These are phyloP conservation scores for Lecanicillium sp. DNA, from an alignment of 2,329 filamentous ascomycete genomes.

Conservation along the genomic window DNA sequence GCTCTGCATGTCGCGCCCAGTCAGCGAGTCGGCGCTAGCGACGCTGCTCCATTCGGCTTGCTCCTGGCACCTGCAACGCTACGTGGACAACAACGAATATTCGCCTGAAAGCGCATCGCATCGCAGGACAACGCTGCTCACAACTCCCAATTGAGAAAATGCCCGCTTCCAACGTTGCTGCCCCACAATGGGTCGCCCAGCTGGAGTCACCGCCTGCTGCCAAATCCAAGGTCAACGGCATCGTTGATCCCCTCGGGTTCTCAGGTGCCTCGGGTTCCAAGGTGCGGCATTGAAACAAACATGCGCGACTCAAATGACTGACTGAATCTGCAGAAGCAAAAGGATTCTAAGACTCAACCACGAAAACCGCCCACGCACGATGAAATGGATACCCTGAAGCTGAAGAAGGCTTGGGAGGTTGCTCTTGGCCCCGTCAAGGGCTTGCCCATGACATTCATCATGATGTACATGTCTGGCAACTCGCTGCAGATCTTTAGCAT, in stretches of 20 bases:
- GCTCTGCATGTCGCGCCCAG: neutral
- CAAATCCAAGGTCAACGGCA: conserved; percentile 57
- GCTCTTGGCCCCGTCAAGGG: conserved; percentile 89
- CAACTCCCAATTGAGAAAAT: conserved; percentile 12
- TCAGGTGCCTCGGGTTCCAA: conserved; percentile 49
- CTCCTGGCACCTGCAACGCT: no score
- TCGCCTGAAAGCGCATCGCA: no score
- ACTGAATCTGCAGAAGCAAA: conserved; percentile 33
- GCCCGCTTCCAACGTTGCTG: conserved; percentile 27
- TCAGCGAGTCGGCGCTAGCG: no score
- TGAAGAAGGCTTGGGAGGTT: conserved; percentile 99
- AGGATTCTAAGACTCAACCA: conserved; percentile 38
- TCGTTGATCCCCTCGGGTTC: conserved; percentile 85
- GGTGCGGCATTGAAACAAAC: conserved; percentile 28
- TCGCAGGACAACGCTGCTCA: neutral
- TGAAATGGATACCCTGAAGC: conserved; percentile 90
- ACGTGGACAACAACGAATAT: neutral
- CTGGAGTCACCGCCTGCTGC: conserved; percentile 62
- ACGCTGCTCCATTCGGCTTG: neutral
- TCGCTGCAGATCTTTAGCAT: conserved; percentile 98
- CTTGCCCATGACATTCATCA: conserved; percentile 95
- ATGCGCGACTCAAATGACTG: no score
- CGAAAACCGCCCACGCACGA: conserved; percentile 65
- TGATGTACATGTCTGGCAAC: conserved; percentile 99
- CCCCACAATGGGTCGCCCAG: conserved; percentile 75